Evolutionary conservation across 2,329 filamentous ascomycete species (phyloP), one percentile per base, ranked within the genome.

Genomic region (Diaporthe sp.): DNA sequence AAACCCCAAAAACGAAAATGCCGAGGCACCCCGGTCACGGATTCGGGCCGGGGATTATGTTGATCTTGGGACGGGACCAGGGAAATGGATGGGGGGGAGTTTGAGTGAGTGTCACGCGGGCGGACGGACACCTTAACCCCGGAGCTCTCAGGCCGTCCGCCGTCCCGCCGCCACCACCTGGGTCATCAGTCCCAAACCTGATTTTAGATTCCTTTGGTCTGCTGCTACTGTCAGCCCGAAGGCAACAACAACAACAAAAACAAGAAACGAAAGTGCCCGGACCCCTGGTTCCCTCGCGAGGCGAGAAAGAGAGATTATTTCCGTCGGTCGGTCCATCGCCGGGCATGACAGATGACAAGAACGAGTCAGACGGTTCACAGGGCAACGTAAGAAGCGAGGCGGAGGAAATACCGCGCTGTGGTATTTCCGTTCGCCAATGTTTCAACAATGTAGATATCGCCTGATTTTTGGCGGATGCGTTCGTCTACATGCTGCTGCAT

Each of bases 341-440:
- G 9, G 8, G 47, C 8, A 19, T 47, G 9, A 68, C 25, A 37
- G 8, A 53, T 68, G 47, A 53, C 63, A 53, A 37, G 17, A 39
- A 13, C 47, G 63, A 68, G 63, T 68, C 63, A 68, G 53, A 27
- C 63, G n/a, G 6, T n/a, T 35, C 25, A 63, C 15, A 25, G 12
- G 44, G 32, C 39, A 13, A 39, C 59, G 32, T 39, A 59, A 25
- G 22, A 22, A 39, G 19, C 13, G 17, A 10, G 39, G 17, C 13
- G 59, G 15, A 13, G 19, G 25, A 22, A 8, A 25, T 7, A 17
- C n/a, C 32, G n/a, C 32, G n/a, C 63, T 37, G 19, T 53, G 63
- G 15, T 53, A 68, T 68, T 68, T 68, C 47, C n/a, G 63, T 68
- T 27, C 63, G 63, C 63, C 63, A 53, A 68, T 53, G 47, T 68